phyloP scores from a whole-genome alignment of 2,329 filamentous ascomycete species.

The Emergomyces pasteurianus region DNA sequence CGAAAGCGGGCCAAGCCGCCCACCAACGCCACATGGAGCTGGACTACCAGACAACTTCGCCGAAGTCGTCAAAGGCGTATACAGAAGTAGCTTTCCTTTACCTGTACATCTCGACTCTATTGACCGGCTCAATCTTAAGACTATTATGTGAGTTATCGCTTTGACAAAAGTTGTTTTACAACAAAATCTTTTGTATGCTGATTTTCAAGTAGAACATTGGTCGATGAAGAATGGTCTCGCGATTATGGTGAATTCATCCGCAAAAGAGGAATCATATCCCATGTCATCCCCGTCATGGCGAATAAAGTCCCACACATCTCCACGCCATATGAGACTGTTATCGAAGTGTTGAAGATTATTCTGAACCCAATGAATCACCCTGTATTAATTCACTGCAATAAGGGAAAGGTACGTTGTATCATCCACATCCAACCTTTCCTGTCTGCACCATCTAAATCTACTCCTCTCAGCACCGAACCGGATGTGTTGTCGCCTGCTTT shows the following conservation, averaged over 20 bases:
- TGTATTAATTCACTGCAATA: constrained; percentile 82
- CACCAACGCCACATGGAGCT: constrained; percentile 21
- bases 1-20: constrained; percentile 15
- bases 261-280: constrained; percentile 56
- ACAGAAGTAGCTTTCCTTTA: constrained; percentile 70
- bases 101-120: constrained; percentile 60
- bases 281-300: constrained; percentile 67
- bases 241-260: constrained; percentile 50
- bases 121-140: constrained; percentile 57
- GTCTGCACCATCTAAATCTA: not conserved
- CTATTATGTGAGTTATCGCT: constrained; percentile 53
- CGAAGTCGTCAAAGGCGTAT: constrained; percentile 60
- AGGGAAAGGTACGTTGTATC: constrained; percentile 54
- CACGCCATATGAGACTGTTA: constrained; percentile 56
- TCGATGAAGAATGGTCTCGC: constrained; percentile 46
- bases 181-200: not conserved
- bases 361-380: constrained; percentile 65
- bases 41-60: constrained; percentile 61
- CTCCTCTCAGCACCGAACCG: constrained; percentile 60
- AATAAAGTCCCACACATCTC: constrained; percentile 63
- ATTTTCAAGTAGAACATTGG: constrained; percentile 42
- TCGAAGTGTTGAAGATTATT: constrained; percentile 57
- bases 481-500: constrained; percentile 72
- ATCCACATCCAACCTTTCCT: not conserved
- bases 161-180: not conserved